Base-by-base conservation (phyloP, 2,329 filamentous ascomycete genomes). In the Aspergillus sp. region DNA sequence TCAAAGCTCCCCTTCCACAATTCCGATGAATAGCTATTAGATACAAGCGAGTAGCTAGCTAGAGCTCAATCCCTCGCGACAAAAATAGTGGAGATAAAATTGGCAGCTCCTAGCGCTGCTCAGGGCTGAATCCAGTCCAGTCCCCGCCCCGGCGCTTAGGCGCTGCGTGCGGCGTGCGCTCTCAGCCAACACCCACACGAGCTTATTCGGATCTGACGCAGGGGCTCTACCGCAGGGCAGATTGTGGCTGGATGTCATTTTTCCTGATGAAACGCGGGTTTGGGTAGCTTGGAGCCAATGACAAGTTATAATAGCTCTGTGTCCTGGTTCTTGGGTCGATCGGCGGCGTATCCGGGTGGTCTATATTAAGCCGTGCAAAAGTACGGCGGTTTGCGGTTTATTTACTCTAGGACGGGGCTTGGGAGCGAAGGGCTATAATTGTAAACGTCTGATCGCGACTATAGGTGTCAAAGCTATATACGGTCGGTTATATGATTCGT, bases 121-220 rank as follows among this genome's bases (percentile, higher is more conserved):
- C 6, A 28, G 25, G 6, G 25, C 25, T 7, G 4, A 28, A 7
- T 28, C 25, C 25, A 15, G 9, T 41, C 34, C 22, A 57, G 53
- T 57, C 58, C 64, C 72, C 69, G 71, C 71, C 54, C 28, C 57
- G 68, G 72, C 72, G 72, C 72, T 68, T 74, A 68, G 4, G 25
- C 25, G 25, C 25, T 28, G 25, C 25, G 25, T 41, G 49, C 61
- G 54, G 52, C 60, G 61, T 52, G 49, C 23, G 48, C 41, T 70
- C 66, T 68, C 65, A 68, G 62, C 72, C 72, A 74, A 69, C 68
- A 67, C 60, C 65, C 68, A 53, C 51, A 45, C 30, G 61, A 68
- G 66, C 62, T 64, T 67, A 67, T 59, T 61, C 58, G 25, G 45
- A 68, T 59, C 47, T 68, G 64, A 68, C 48, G 65, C 66, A 60